phyloP scores from a whole-genome alignment of 164 flowering plant species.

The Vitis riparia region DNA sequence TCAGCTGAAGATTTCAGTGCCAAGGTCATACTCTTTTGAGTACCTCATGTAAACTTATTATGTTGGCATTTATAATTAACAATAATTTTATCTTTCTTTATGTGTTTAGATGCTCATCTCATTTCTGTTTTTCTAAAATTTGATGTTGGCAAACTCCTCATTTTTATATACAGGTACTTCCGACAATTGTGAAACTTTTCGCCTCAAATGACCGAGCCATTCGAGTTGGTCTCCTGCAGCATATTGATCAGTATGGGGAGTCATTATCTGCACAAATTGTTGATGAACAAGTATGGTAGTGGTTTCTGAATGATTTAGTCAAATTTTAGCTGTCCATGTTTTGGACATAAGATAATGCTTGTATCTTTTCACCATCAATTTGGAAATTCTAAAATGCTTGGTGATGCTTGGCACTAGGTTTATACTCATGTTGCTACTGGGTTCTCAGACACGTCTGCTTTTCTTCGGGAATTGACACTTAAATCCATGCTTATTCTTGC shows the following conservation, averaged over 20 bases:
- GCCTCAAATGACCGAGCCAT: slow-evolving; percentile 89
- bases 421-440: slow-evolving; percentile 95
- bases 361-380: slow-evolving; percentile 1
- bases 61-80: background rate
- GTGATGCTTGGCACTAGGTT: slow-evolving; percentile 51
- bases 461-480: slow-evolving; percentile 92
- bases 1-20: slow-evolving; percentile 73
- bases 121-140: background rate
- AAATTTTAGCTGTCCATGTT: background rate
- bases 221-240: slow-evolving; percentile 86
- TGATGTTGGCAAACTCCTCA: background rate
- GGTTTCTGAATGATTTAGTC: background rate
- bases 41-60: background rate
- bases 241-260: slow-evolving; percentile 94
- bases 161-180: slow-evolving; percentile 61
- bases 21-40: slow-evolving; percentile 50
- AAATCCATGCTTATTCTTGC: slow-evolving; percentile 96
- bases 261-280: slow-evolving; percentile 85
- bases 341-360: slow-evolving; percentile 4
- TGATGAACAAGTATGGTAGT: slow-evolving; percentile 85
- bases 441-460: slow-evolving; percentile 89
- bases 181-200: slow-evolving; percentile 90
- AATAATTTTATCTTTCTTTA: background rate
- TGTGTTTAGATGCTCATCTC: background rate
- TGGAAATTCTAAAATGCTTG: slow-evolving; percentile 17